These are phyloP conservation scores for Pseudocercospora cruenta DNA, from an alignment of 2,329 filamentous ascomycete species.

Conservation along the genomic window DNA sequence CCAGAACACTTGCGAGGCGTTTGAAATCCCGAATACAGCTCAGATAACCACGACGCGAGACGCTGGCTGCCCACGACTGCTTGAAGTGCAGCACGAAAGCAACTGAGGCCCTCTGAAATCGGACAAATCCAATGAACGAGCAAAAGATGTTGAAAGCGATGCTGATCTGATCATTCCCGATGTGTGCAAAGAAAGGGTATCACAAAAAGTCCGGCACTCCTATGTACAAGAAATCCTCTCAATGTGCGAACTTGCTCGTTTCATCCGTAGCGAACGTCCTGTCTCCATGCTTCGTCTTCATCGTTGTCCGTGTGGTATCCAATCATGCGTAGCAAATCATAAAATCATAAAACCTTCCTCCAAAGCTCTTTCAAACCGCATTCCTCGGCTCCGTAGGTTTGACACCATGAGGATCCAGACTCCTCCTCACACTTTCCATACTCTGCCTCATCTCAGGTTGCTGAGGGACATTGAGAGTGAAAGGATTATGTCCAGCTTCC, in stretches of 20 bases:
- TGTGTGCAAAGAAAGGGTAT: neutral
- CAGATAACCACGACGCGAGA: neutral
- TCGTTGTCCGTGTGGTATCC: neutral
- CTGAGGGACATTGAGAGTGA: conserved; percentile 5
- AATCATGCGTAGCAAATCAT: neutral
- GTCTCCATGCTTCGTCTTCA: neutral
- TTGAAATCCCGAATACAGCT: neutral
- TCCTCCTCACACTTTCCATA: conserved; percentile 47
- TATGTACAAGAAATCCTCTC: conserved; percentile 1
- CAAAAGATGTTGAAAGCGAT: neutral
- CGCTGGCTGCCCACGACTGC: neutral
- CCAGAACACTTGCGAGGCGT: neutral
- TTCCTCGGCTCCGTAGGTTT: conserved; percentile 53
- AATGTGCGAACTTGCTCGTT: neutral
- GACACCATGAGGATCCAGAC: conserved; percentile 35
- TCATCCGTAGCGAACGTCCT: conserved; percentile 2
- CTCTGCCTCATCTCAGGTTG: conserved; percentile 42
- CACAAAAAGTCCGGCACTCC: neutral
- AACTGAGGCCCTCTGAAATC: neutral
- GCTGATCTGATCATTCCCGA: neutral
- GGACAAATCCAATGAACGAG: neutral
- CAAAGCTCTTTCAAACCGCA: conserved; percentile 44
- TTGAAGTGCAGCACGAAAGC: neutral
- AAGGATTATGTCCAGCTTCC: conserved; percentile 34
- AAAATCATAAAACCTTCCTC: neutral